Conservation (phyloP, 129 eudicot genomes). For the Cynara cardunculus region DNA sequence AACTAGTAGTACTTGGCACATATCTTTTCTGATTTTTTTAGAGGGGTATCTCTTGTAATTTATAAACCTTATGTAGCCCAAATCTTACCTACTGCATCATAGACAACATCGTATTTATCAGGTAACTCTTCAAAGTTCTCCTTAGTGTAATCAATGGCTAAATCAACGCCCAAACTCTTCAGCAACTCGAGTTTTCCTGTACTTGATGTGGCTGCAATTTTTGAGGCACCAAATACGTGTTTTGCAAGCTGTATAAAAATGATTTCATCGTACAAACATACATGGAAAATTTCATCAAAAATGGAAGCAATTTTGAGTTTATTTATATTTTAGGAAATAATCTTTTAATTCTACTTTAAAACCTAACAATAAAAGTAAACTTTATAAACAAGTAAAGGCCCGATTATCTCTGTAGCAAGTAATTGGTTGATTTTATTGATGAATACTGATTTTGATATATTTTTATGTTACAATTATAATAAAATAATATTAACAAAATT, state of each 20-base stretch:
- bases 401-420: too few species aligned
- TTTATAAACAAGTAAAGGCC: too few species aligned
- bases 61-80: background rate
- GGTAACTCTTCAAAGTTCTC: constrained; percentile 77
- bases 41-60: too few species aligned
- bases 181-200: constrained; percentile 69
- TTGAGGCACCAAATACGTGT: constrained; percentile 83
- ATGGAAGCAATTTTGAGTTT: constrained; percentile 53
- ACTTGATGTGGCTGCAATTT: constrained; percentile 85
- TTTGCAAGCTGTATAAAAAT: constrained; percentile 61
- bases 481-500: too few species aligned
- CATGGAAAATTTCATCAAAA: too few species aligned
- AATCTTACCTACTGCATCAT: constrained; percentile 77
- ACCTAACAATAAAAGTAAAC: too few species aligned
- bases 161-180: constrained; percentile 85
- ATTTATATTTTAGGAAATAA: constrained; percentile 31
- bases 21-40: too few species aligned
- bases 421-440: too few species aligned
- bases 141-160: constrained; percentile 88
- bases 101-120: constrained; percentile 81
- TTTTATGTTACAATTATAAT: too few species aligned
- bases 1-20: too few species aligned
- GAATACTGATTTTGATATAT: too few species aligned
- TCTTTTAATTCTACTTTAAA: too few species aligned
- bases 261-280: background rate